phyloP scores from a whole-genome alignment of 176 grass and related monocot genomes.

The Poa pratensis region DNA sequence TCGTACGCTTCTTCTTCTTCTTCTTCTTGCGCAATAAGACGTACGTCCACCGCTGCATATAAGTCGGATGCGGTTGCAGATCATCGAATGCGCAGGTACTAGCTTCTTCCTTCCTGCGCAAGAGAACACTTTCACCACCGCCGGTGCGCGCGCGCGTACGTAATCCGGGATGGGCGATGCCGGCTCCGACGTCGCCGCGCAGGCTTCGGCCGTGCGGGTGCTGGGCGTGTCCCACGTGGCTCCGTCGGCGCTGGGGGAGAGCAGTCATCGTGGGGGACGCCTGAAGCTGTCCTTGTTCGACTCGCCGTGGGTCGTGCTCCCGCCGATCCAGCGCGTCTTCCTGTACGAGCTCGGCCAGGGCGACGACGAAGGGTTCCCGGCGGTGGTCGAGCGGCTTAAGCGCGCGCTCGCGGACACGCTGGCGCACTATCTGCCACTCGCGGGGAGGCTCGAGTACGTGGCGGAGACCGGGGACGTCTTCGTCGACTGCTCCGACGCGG shows the following conservation, averaged over 20 bases:
- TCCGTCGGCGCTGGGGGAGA: background rate
- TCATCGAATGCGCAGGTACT: background rate
- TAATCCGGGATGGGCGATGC: background rate
- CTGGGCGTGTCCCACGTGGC: constrained; percentile 29
- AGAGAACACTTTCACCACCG: background rate
- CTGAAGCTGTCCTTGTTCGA: constrained; percentile 50
- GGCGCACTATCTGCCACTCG: constrained; percentile 24
- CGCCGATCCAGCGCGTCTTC: constrained; percentile 50
- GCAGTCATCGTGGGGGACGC: background rate
- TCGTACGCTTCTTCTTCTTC: background rate
- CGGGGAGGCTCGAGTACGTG: constrained; percentile 27
- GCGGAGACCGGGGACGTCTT: constrained; percentile 1
- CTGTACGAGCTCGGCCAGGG: constrained; percentile 1
- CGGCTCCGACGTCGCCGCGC: background rate
- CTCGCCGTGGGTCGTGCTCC: constrained; percentile 40
- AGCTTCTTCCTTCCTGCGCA: background rate
- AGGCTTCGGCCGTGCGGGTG: constrained; percentile 24
- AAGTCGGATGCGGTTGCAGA: background rate
- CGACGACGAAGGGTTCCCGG: background rate
- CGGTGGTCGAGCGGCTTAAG: constrained; percentile 20
- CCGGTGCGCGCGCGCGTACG: background rate
- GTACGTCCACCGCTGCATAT: background rate
- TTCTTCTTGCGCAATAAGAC: background rate
- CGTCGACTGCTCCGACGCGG: background rate
- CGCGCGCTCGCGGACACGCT: constrained; percentile 33